A percentile compares a stretch with the other conserved stretches of the same genome.
Conservation (phyloP, 345 rosid genomes). For the Lepidium africanum region DNA sequence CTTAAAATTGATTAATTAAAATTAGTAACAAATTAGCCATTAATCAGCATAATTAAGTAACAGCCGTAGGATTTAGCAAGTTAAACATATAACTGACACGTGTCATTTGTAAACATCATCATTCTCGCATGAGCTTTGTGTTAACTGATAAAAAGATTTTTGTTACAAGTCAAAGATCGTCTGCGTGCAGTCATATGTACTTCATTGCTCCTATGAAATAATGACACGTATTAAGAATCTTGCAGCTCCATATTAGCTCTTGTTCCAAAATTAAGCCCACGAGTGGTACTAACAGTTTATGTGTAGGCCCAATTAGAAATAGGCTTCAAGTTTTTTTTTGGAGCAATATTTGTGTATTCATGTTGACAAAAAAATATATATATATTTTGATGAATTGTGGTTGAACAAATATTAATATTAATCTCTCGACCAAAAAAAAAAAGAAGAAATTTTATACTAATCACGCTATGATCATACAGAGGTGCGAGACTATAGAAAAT, state of each 20-base stretch:
- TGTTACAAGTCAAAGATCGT: neutral
- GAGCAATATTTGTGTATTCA: too few species aligned
- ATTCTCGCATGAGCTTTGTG: neutral
- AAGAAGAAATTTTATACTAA: too few species aligned
- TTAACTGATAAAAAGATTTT: neutral
- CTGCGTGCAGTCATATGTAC: neutral
- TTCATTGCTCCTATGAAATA: neutral
- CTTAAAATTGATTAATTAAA: neutral
- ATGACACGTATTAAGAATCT: neutral
- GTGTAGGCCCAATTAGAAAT: neutral
- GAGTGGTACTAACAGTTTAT: neutral
- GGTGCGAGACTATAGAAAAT: too few species aligned
- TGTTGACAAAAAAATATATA: too few species aligned
- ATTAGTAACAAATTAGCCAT: neutral
- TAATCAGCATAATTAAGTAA: neutral
- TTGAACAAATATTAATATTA: too few species aligned
- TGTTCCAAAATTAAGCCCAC: too few species aligned
- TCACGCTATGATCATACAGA: too few species aligned
- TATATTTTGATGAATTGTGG: too few species aligned
- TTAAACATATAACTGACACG: neutral
- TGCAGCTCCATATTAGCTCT: neutral
- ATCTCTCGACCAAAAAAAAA: too few species aligned
- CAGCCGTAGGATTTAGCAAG: conserved; percentile 3
- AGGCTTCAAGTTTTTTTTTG: neutral
- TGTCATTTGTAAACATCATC: neutral